These are phyloP conservation scores for Skeletonema grethae DNA, from an alignment of 108 stramenopile species.

Conservation along the genomic window DNA sequence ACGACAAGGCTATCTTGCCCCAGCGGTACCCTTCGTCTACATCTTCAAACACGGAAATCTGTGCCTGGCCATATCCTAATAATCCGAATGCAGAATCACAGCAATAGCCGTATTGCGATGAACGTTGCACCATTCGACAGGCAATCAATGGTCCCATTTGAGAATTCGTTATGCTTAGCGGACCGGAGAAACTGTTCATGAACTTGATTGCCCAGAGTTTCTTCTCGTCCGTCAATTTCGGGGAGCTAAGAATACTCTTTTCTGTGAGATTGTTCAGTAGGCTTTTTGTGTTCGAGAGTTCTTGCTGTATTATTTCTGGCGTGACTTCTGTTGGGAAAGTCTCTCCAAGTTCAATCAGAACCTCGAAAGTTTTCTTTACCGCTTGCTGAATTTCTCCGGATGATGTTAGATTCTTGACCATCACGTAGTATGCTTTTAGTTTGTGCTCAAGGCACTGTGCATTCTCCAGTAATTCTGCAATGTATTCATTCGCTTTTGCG, in stretches of 20 bases:
- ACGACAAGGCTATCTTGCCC: slow-evolving; percentile 19
- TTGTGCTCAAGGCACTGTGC: background rate
- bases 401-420: background rate
- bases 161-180: background rate
- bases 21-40: slow-evolving; percentile 25
- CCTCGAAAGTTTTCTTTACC: background rate
- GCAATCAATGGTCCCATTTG: background rate
- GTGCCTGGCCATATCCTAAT: slow-evolving; percentile 12
- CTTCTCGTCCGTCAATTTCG: slow-evolving; percentile 5
- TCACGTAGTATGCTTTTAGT: background rate
- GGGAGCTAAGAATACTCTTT: slow-evolving; percentile 2
- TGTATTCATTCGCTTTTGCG: slow-evolving; percentile 3
- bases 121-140: slow-evolving; percentile 30
- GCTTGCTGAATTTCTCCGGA: background rate
- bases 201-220: slow-evolving; percentile 3
- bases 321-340: background rate
- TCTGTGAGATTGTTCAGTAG: background rate
- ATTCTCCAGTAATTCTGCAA: background rate
- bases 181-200: background rate
- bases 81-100: slow-evolving; percentile 19
- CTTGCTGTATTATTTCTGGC: background rate
- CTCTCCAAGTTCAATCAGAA: slow-evolving; percentile 2
- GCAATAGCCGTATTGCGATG: slow-evolving; percentile 23
- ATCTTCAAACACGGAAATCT: slow-evolving; percentile 18
- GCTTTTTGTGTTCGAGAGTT: background rate